These are phyloP conservation scores for Candida chilensis DNA, from an alignment of 805 yeast species.

Conservation along the genomic window DNA sequence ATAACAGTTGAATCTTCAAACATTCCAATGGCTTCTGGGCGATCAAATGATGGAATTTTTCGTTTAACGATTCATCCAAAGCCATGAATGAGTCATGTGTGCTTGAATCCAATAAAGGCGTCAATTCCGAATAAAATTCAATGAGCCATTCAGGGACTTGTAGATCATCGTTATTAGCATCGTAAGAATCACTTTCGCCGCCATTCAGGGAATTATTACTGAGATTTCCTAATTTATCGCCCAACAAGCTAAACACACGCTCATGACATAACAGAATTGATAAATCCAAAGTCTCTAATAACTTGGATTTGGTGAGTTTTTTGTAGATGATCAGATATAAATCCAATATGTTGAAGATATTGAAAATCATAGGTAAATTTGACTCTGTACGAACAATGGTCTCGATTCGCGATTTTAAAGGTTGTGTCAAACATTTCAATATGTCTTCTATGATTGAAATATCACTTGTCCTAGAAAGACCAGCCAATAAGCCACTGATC, in stretches of 20 bases:
- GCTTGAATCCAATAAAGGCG: slow-evolving; percentile 42
- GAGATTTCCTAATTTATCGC: no score
- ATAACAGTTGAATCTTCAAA: slow-evolving; percentile 18
- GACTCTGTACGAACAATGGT: slow-evolving; percentile 60
- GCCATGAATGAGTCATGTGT: slow-evolving; percentile 29
- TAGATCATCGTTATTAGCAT: slow-evolving; percentile 51
- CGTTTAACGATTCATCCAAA: slow-evolving; percentile 21
- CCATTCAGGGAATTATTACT: no score
- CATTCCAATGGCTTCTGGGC: slow-evolving; percentile 38
- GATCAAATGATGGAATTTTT: slow-evolving; percentile 26
- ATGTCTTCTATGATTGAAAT: slow-evolving; percentile 35
- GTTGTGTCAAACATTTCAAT: slow-evolving; percentile 47
- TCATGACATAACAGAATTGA: slow-evolving; percentile 16
- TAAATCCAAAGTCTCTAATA: slow-evolving; percentile 13
- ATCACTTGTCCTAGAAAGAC: slow-evolving; percentile 3
- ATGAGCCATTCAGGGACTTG: slow-evolving; percentile 81
- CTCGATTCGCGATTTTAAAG: slow-evolving; percentile 55
- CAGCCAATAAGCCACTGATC: slow-evolving; percentile 50
- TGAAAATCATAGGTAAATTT: slow-evolving; percentile 43
- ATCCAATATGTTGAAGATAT: slow-evolving; percentile 53
- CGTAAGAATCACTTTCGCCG: no score
- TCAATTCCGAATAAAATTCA: slow-evolving; percentile 52
- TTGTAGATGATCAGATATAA: slow-evolving; percentile 59
- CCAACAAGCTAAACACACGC: no score
- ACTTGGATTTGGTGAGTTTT: slow-evolving; percentile 12